phyloP scores from a whole-genome alignment of 2,329 filamentous ascomycete species.

The Scleromitrula shiraiana region DNA sequence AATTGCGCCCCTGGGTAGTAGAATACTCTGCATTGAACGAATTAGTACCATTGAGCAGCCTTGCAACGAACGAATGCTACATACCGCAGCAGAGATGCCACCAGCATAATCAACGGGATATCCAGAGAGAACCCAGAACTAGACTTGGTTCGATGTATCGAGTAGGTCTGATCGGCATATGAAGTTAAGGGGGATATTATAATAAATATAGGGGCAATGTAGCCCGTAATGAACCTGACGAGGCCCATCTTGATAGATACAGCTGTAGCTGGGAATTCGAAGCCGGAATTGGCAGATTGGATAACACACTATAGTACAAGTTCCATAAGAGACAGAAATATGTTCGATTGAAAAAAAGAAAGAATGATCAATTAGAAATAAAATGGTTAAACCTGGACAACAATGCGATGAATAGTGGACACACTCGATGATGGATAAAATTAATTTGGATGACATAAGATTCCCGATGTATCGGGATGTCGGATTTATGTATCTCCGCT shows the following conservation, averaged over 20 bases:
- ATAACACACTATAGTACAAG: conserved; percentile 2
- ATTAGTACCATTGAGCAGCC: not conserved
- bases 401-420: too few species aligned
- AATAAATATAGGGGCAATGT: conserved; percentile 55
- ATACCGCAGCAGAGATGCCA: conserved; percentile 58
- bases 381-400: too few species aligned
- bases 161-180: conserved; percentile 57
- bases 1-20: conserved; percentile 62
- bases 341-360: too few species aligned
- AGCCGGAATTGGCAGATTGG: conserved; percentile 3
- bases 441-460: too few species aligned
- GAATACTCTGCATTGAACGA: conserved; percentile 45
- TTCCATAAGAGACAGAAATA: conserved; percentile 1
- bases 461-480: too few species aligned
- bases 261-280: not conserved
- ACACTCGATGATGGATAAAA: too few species aligned
- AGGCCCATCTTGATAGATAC: conserved; percentile 24
- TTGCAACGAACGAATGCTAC: conserved; percentile 11
- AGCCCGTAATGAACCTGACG: conserved; percentile 38
- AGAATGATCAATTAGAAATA: too few species aligned
- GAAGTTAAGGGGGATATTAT: conserved; percentile 56
- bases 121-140: conserved; percentile 64
- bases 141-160: conserved; percentile 56
- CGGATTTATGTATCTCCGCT: too few species aligned
- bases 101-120: conserved; percentile 65